Evolutionary conservation across 2,329 filamentous ascomycete species (phyloP), one percentile per base, ranked within the genome.

Genomic region (Eutypa lata): DNA sequence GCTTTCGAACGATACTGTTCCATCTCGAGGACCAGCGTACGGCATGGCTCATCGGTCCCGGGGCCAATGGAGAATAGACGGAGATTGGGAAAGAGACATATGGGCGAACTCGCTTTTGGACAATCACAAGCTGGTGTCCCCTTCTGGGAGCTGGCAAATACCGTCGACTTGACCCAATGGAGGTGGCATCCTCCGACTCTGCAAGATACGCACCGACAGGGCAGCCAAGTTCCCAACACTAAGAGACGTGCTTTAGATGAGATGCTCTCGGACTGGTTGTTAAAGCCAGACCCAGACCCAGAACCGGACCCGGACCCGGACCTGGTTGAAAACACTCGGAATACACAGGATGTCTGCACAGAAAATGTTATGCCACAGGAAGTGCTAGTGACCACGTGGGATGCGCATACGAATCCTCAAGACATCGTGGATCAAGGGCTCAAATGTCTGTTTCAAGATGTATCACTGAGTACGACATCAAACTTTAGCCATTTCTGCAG

Each of bases 41-140:
- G 62, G 31, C 50, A 63, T 60, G 66, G 60, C 48, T 69, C 67
- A 60, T 78, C 75, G 24, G 71, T 76, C 7, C 76, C 78, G 0
- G 81, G 81, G 0, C 80, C 81, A 1, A 70, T 84, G 56, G 82
- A 84, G 66, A 76, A 73, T 61, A 75, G 78, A 28, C 78, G 77
- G 28, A 74, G 81, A 7, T 61, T 77, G 19, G 79, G 79, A 35
- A 81, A 74, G 63, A 75, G 81, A 51, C 76, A 74, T 49, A 81
- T 84, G 73, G 79, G 76, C 19, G 79, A 75, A 49, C 65, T 81
- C 53, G 72, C 71, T 51, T 64, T 71, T 18, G 69, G 77, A 51
- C 72, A 76, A 24, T 63, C 70, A 8, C 58, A 62, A 44, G 48
- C 61, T 11, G 50, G 61, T 6, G 59, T 62, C n/a, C 65, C 67